These are phyloP conservation scores for Aspergillus viridinutans DNA, from an alignment of 2,329 filamentous ascomycete genomes.

Conservation along the genomic window DNA sequence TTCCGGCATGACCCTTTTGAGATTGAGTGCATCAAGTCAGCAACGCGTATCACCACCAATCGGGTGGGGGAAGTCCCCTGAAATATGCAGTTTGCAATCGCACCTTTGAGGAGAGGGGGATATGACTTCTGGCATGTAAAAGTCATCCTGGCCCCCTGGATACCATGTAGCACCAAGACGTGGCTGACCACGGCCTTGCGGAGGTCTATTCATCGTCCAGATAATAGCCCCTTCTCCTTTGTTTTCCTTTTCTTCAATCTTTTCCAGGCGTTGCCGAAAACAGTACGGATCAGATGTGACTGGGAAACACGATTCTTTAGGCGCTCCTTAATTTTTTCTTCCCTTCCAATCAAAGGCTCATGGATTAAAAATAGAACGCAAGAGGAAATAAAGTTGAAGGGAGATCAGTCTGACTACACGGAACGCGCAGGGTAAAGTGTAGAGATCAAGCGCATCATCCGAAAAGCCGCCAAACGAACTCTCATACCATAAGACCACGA, in stretches of 20 bases:
- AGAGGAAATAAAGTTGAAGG: neutral
- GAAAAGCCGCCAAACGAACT: neutral
- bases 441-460: neutral
- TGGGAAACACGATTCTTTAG: conserved; percentile 2
- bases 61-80: conserved; percentile 5
- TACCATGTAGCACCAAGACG: conserved; percentile 61
- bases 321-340: neutral
- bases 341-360: neutral
- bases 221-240: neutral
- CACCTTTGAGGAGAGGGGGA: conserved; percentile 68
- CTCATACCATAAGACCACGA: neutral
- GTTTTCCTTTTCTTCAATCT: neutral
- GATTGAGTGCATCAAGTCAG: conserved; percentile 20
- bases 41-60: conserved; percentile 12
- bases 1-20: conserved; percentile 79
- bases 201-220: conserved; percentile 33
- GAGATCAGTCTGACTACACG: neutral
- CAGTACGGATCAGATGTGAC: neutral
- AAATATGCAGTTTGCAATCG: conserved; percentile 17
- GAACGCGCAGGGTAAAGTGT: neutral
- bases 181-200: conserved; percentile 37
- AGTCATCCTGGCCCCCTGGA: conserved; percentile 64
- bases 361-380: neutral
- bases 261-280: neutral
- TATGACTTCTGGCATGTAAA: conserved; percentile 65